Percentiles rank a stretch among this genome's conserved stretches.
These are phyloP conservation scores for Rhodotorula sp. DNA, from an alignment of 1,284 basidiomycete genomes.

Conservation along the genomic window DNA sequence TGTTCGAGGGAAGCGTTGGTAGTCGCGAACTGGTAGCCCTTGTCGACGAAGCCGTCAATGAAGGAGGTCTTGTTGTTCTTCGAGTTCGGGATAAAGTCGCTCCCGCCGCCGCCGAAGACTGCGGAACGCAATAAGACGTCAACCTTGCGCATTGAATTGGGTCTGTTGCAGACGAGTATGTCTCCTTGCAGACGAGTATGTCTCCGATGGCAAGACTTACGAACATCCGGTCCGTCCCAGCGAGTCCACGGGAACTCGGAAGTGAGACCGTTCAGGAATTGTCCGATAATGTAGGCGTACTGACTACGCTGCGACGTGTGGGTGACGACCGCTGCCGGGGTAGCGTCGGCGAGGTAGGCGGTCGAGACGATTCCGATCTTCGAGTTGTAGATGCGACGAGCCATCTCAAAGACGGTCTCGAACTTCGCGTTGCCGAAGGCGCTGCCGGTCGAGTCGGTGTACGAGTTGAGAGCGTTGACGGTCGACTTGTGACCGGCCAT, in stretches of 20 bases:
- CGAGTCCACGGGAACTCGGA: conserved; percentile 49
- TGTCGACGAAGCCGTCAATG: conserved; percentile 47
- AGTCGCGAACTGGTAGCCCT: conserved; percentile 50
- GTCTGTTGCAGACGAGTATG: neutral
- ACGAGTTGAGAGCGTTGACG: conserved; percentile 46
- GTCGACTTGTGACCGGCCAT: conserved; percentile 52
- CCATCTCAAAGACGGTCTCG: conserved; percentile 48
- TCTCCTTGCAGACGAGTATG: neutral
- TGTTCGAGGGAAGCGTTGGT: conserved; percentile 50
- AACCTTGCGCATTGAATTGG: neutral
- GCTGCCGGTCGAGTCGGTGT: conserved; percentile 44
- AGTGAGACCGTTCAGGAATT: conserved; percentile 49
- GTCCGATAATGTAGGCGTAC: conserved; percentile 49
- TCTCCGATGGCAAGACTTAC: neutral
- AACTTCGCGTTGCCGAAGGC: conserved; percentile 50
- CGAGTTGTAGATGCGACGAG: conserved; percentile 44
- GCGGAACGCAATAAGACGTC: no score
- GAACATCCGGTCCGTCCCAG: conserved; percentile 46
- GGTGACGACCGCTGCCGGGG: conserved; percentile 49
- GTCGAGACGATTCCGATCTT: conserved; percentile 53
- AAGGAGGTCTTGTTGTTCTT: conserved; percentile 46
- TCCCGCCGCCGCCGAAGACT: conserved; percentile 36
- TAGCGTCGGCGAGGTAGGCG: conserved; percentile 52
- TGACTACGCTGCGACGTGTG: conserved; percentile 49
- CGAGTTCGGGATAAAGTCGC: conserved; percentile 34